Conservation (phyloP, 2,329 filamentous ascomycete genomes). For the Pseudogymnoascus sp. region DNA sequence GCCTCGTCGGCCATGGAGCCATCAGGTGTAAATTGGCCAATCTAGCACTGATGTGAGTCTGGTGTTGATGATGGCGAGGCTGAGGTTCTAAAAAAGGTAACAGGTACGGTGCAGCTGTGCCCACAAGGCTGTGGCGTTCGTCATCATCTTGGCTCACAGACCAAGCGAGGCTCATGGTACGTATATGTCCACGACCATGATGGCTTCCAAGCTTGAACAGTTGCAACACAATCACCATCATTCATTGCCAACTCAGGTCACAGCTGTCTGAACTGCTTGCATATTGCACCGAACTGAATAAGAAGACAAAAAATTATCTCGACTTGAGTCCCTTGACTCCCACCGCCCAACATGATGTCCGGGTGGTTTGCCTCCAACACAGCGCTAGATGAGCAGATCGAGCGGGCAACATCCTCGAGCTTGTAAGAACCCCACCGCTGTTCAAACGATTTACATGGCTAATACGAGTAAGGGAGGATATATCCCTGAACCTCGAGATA, state of each 20-base stretch:
- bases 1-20: conserved; percentile 50
- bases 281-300: neutral
- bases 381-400: conserved; percentile 93
- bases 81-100: neutral
- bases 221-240: conserved; percentile 2
- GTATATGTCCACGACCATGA: conserved; percentile 2
- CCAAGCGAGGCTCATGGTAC: conserved; percentile 7
- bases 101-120: neutral
- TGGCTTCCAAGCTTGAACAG: neutral
- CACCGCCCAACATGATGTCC: conserved; percentile 59
- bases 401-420: conserved; percentile 88
- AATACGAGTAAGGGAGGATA: conserved; percentile 64
- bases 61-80: conserved; percentile 2
- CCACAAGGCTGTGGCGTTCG: neutral
- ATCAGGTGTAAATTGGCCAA: neutral
- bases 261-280: neutral
- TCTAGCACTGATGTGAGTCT: conserved; percentile 1
- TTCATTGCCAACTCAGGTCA: conserved; percentile 2
- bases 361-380: conserved; percentile 94
- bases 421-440: conserved; percentile 49
- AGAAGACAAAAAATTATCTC: neutral
- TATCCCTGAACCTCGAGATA: conserved; percentile 94
- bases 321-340: conserved; percentile 1
- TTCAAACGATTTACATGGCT: conserved; percentile 12
- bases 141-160: neutral